Conservation (phyloP, 2,329 filamentous ascomycete genomes). For the Ophiostoma ulmi region DNA sequence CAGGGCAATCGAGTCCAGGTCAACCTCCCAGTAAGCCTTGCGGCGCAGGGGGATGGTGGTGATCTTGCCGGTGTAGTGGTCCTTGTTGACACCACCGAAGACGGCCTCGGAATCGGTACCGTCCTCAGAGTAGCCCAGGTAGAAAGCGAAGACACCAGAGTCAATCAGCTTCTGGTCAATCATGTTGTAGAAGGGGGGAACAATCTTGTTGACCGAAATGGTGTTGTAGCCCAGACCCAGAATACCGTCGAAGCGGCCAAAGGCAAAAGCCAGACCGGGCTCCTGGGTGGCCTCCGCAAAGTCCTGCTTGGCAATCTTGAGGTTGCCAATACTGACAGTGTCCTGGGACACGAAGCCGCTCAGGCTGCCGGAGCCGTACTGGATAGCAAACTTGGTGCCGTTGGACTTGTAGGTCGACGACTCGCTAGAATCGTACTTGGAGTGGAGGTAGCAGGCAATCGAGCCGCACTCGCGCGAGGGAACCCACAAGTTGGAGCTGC, state of each 20-base stretch:
- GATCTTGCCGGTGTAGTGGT: slow-evolving; percentile 77
- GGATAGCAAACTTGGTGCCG: slow-evolving; percentile 85
- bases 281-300: slow-evolving; percentile 96
- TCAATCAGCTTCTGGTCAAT: slow-evolving; percentile 84
- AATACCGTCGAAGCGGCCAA: slow-evolving; percentile 95
- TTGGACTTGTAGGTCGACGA: slow-evolving; percentile 94
- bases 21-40: slow-evolving; percentile 99
- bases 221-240: slow-evolving; percentile 89
- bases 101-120: slow-evolving; percentile 76
- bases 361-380: slow-evolving; percentile 90
- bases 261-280: slow-evolving; percentile 94
- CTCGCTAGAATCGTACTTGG: slow-evolving; percentile 85
- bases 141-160: slow-evolving; percentile 93
- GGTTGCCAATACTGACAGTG: slow-evolving; percentile 76
- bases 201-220: slow-evolving; percentile 93
- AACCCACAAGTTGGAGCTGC: slow-evolving; percentile 98
- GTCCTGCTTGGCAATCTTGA: slow-evolving; percentile 81
- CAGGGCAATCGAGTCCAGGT: slow-evolving; percentile 85
- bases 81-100: slow-evolving; percentile 83
- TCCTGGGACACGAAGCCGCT: slow-evolving; percentile 93
- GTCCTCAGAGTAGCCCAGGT: slow-evolving; percentile 70
- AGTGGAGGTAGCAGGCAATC: slow-evolving; percentile 97
- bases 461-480: slow-evolving; percentile 84
- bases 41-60: slow-evolving; percentile 90
- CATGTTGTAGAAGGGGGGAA: slow-evolving; percentile 96